Evolutionary conservation across 2,329 filamentous ascomycete genomes (phyloP).

Genomic region (Dothidotthia symphoricarpi): DNA sequence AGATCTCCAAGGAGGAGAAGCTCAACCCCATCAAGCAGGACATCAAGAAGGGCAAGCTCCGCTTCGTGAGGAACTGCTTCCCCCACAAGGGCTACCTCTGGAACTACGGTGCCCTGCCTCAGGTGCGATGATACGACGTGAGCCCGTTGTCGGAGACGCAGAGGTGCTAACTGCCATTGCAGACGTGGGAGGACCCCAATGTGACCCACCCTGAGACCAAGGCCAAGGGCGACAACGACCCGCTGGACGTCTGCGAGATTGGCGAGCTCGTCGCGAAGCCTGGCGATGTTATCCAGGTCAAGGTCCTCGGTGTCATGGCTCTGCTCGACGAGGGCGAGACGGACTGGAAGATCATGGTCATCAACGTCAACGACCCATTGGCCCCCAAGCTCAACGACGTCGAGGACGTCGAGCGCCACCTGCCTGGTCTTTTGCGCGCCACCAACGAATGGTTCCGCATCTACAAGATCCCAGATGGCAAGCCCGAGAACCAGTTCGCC

Average conservation of each 20-base stretch:
- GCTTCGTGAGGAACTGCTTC: conserved; percentile 99
- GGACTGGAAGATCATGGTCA: conserved; percentile 99
- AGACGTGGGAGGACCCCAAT: conserved; percentile 99
- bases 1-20: conserved; percentile 99
- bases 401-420: conserved; percentile 97
- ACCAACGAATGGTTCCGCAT: conserved; percentile 99
- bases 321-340: conserved; percentile 99
- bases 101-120: conserved; percentile 99
- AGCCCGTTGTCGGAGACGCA: conserved; percentile 27
- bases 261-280: conserved; percentile 95
- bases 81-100: conserved; percentile 99
- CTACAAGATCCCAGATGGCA: conserved; percentile 99
- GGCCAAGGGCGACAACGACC: conserved; percentile 99
- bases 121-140: conserved; percentile 63
- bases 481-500: conserved; percentile 99
- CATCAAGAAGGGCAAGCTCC: conserved; percentile 99
- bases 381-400: conserved; percentile 96
- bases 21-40: conserved; percentile 99
- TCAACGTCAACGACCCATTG: conserved; percentile 96
- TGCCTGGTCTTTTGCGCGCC: conserved; percentile 91
- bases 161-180: conserved; percentile 29
- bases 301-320: conserved; percentile 98
- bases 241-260: conserved; percentile 98
- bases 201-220: conserved; percentile 96
- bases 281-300: conserved; percentile 99